Conservation (phyloP, 352 stramenopile genomes). For the Phytophthora hibernalis region DNA sequence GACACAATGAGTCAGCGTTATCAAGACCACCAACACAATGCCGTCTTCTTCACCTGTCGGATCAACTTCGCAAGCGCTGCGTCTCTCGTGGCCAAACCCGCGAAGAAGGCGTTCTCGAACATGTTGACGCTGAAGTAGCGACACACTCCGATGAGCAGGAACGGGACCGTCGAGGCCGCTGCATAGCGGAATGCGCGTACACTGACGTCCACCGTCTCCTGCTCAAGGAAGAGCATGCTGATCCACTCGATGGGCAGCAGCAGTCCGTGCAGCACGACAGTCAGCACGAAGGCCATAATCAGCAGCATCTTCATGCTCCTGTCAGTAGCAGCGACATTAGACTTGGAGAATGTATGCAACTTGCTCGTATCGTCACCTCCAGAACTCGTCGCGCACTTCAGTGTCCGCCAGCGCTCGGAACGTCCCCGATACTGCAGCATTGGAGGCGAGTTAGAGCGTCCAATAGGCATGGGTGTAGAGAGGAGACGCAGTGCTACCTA, state of each 20-base stretch:
- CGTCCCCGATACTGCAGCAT: constrained; percentile 30
- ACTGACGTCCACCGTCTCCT: constrained; percentile 51
- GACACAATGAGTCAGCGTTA: neutral
- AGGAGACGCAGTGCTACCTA: constrained; percentile 17
- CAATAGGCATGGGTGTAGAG: neutral
- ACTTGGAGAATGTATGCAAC: constrained; percentile 12
- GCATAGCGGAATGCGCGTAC: constrained; percentile 64
- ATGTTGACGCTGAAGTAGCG: constrained; percentile 66
- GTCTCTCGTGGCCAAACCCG: constrained; percentile 55
- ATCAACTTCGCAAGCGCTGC: constrained; percentile 48
- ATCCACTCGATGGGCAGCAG: constrained; percentile 74
- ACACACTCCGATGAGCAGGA: constrained; percentile 60
- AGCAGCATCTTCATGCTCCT: constrained; percentile 63
- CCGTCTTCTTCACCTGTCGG: constrained; percentile 35
- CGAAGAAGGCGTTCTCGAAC: constrained; percentile 81
- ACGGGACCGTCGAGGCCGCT: constrained; percentile 56
- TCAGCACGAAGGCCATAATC: constrained; percentile 58
- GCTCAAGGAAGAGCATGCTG: constrained; percentile 44
- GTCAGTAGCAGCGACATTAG: constrained; percentile 9
- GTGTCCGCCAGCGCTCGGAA: constrained; percentile 53
- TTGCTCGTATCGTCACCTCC: constrained; percentile 24
- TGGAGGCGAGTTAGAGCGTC: neutral
- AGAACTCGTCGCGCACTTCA: constrained; percentile 60
- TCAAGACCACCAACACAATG: neutral
- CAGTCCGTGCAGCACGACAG: constrained; percentile 53